phyloP scores from a whole-genome alignment of 257 asterid genomes.

The Primulina tabacum region DNA sequence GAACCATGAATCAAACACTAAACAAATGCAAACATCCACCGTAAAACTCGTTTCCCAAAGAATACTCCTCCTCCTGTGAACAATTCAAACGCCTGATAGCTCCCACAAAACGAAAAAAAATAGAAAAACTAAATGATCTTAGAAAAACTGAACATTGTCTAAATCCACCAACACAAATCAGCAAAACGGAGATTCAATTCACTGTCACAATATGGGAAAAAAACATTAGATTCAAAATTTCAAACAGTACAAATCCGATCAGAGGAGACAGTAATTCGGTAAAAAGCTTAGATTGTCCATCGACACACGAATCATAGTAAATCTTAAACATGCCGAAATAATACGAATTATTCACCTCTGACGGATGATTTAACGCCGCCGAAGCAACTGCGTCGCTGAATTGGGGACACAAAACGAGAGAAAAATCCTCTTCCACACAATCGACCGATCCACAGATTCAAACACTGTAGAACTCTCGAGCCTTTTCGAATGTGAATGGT shows the following conservation, averaged over 20 bases:
- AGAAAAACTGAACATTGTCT: not conserved
- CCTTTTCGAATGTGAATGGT: not conserved
- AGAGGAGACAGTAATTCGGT: not conserved
- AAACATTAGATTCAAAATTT: not conserved
- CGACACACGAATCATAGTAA: conserved; percentile 17
- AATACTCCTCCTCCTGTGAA: not conserved
- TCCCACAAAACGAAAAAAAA: not conserved
- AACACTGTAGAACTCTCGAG: not conserved
- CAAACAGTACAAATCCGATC: conserved; percentile 9
- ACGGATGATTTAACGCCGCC: conserved; percentile 23
- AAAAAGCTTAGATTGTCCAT: conserved; percentile 15
- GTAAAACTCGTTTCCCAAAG: not conserved
- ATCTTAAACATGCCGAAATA: conserved; percentile 18
- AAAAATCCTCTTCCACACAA: not conserved
- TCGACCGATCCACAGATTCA: not conserved
- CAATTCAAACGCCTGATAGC: not conserved
- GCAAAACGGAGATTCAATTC: not conserved
- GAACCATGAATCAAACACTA: not conserved
- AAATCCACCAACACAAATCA: conserved; percentile 22
- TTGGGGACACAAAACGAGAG: not conserved
- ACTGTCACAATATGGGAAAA: not conserved
- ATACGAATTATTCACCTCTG: conserved; percentile 1
- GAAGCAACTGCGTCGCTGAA: not conserved
- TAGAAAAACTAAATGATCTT: not conserved
- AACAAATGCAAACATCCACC: not conserved